Evolutionary conservation across 2,329 filamentous ascomycete species (phyloP), one percentile per base, ranked within the genome.

Genomic region (Metarhizium guizhouense): DNA sequence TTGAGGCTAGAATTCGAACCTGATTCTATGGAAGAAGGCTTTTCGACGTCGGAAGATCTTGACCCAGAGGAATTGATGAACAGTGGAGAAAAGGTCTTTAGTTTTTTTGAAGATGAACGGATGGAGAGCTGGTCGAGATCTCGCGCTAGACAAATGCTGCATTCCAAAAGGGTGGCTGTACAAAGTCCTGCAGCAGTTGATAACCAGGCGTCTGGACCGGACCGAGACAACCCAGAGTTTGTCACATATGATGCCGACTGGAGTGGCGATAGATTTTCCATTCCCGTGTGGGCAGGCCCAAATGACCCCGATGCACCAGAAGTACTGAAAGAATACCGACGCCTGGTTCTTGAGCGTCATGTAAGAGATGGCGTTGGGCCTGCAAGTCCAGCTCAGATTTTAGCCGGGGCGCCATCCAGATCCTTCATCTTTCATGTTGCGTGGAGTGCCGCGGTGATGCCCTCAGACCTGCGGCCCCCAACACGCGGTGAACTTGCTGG

Each of bases 1-100:
- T 63, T 86, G 16, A 68, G 74, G 2, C 67, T 86, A 6, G 82
- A 85, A 62, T 77, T 85, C 57, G 74, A 77, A 30, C 65, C 71
- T 0, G 76, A 77, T 51, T 25, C 29, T 32, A 68, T 67, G 11
- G 70, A 73, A 3, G 71, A 74, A 25, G 25, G 25, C 18, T 65
- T 67, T 16, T 66, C 67, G 5, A 61, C 63, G 3, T 60, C 62
- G 2, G 67, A 66, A 11, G 70, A 71, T 18, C 56, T 75, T 3
- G 74, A 79, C 52, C 72, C 74, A 1, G 72, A 72, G 47, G 68
- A 67, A 13, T 65, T 80, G 14, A 68, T 81, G 50, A 67, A 70
- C 29, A 67, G 68, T 13, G 70, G 69, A 0, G 68, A 73, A 7
- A 58, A 52, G 30, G 58, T 62, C 3, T 80, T 80, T 60, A 76